Conservation (phyloP, 2,329 filamentous ascomycete genomes). For the Botrytis fragariae region DNA sequence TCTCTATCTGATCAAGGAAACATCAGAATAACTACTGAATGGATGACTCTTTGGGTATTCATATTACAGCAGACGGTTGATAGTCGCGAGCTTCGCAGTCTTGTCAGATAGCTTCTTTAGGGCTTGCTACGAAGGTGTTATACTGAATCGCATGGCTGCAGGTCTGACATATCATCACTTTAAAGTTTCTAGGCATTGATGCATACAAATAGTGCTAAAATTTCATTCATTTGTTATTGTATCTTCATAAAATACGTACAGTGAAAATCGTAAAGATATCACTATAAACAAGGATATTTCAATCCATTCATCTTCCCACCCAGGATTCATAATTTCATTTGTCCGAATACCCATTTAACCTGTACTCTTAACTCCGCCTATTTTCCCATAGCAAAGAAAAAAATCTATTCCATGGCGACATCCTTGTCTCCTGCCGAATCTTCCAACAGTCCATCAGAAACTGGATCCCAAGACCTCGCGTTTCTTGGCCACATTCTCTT, state of each 20-base stretch:
- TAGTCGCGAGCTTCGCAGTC: neutral
- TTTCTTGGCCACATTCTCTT: slow-evolving; percentile 80
- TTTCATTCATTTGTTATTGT: neutral
- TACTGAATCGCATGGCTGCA: neutral
- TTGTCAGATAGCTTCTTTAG: neutral
- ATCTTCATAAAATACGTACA: neutral
- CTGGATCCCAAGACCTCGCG: slow-evolving; percentile 44
- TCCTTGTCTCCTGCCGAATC: slow-evolving; percentile 8
- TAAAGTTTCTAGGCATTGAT: neutral
- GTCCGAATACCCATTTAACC: slow-evolving; percentile 13
- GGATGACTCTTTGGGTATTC: neutral
- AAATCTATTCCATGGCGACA: slow-evolving; percentile 10
- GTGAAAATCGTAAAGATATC: neutral
- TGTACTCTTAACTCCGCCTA: slow-evolving; percentile 7
- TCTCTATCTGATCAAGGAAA: neutral
- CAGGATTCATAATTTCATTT: slow-evolving; percentile 16
- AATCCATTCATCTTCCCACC: neutral
- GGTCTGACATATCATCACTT: neutral
- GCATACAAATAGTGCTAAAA: neutral
- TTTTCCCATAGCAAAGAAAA: neutral
- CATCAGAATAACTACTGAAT: neutral
- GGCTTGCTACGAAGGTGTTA: too few species aligned
- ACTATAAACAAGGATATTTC: neutral
- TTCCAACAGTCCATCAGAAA: neutral
- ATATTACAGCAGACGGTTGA: too few species aligned